phyloP scores from a whole-genome alignment of 176 grass and related monocot species.

The Aechmea fasciata region DNA sequence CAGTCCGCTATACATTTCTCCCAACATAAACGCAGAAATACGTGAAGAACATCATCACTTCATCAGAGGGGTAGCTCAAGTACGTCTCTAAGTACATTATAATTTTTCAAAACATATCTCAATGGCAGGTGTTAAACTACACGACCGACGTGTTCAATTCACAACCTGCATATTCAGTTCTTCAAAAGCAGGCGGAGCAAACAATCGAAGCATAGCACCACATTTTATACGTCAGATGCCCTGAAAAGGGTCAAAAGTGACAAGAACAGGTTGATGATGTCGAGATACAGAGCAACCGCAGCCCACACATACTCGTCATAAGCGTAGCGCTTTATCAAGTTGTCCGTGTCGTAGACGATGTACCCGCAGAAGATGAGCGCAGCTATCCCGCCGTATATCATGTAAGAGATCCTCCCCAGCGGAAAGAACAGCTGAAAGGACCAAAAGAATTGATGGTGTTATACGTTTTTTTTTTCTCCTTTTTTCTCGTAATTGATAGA shows the following conservation, averaged over 20 bases:
- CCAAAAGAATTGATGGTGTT: background rate
- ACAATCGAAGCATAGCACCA: background rate
- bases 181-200: background rate
- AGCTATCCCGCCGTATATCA: slow-evolving; percentile 65
- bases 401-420: slow-evolving; percentile 48
- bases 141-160: background rate
- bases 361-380: slow-evolving; percentile 83
- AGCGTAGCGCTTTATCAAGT: slow-evolving; percentile 84
- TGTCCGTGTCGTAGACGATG: slow-evolving; percentile 93
- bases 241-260: slow-evolving; percentile 81
- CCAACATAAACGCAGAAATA: too few species aligned
- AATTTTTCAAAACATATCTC: too few species aligned
- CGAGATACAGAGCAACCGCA: slow-evolving; percentile 75
- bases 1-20: too few species aligned
- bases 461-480: background rate
- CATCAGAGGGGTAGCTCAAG: too few species aligned
- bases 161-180: background rate
- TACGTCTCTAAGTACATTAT: too few species aligned
- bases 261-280: slow-evolving; percentile 86
- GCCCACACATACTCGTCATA: slow-evolving; percentile 98
- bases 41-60: too few species aligned
- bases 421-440: slow-evolving; percentile 52
- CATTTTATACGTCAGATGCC: slow-evolving; percentile 49
- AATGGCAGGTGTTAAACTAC: too few species aligned
- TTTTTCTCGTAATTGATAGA: background rate